Evolutionary conservation across 495 filamentous ascomycete genomes (phyloP), one percentile per base, ranked within the genome.

Genomic region (Talaromyces wortmannii): DNA sequence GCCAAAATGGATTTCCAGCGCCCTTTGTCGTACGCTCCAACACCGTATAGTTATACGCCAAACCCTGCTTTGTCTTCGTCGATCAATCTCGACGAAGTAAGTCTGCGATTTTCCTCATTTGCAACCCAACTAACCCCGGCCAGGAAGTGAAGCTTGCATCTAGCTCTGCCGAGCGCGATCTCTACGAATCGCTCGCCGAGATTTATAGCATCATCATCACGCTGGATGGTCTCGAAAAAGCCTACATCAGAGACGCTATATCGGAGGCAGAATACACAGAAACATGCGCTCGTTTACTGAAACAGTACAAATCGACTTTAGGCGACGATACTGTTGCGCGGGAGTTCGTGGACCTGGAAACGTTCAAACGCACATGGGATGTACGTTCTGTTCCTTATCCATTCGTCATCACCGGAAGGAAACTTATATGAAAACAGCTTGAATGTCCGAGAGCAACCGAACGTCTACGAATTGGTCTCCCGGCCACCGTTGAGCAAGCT

Each of bases 181-280:
- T 97, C 4, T 89, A 95, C 72, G 94, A 97, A 64, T 97, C 94
- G 2, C 81, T 99, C 10, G 94, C 92, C 49, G 94, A 99, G 64
- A 86, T 99, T 49, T 97, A 97, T 72, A 95, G 91, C 73, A 96
- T 99, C 56, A 92, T 97, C 18, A 81, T 96, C 55, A 97, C 94
- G 0, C 75, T 99, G 17, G 94, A 99, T 63, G 92, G 92, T 51
- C 78, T 99, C 6, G 94, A 99, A 63, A 96, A 95, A 67, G 95
- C 94, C 12, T 97, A 92, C 73, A 85, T 97, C 46, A 92, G 95
- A 70, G 94, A 99, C 77, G 92, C 90, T 15, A 89, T 99, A 45
- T 82, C 86, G 6, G 92, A 97, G 66, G 75, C 78, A 54, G 91
- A 96, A 64, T 98, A 98, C 69, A 95, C 94, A 5, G 92, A 96